phyloP scores from a whole-genome alignment of 228 moss, liverwort and hornwort genomes.

The Sphagnum fallax region DNA sequence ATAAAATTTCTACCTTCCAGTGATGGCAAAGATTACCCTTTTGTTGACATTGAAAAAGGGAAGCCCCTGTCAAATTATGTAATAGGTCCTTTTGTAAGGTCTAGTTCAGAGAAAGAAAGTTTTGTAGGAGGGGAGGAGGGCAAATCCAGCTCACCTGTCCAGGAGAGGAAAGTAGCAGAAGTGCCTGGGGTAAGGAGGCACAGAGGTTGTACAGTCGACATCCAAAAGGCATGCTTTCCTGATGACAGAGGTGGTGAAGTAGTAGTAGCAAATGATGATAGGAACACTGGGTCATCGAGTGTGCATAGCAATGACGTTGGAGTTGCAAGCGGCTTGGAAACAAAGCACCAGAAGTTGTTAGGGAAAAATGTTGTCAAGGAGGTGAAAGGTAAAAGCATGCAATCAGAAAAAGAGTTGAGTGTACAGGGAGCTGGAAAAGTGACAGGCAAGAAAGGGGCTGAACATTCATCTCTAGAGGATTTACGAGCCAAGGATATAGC shows the following conservation, averaged over 20 bases:
- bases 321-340: slow-evolving; percentile 14
- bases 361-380: slow-evolving; percentile 42
- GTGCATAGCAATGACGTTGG: slow-evolving; percentile 7
- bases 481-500: slow-evolving; percentile 43
- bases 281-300: neutral
- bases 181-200: slow-evolving; percentile 23
- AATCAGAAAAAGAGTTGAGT: slow-evolving; percentile 4
- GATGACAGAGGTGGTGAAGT: slow-evolving; percentile 3
- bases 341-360: slow-evolving; percentile 19
- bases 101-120: slow-evolving; percentile 31
- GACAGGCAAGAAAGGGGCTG: slow-evolving; percentile 20
- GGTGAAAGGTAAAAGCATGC: slow-evolving; percentile 25
- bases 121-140: slow-evolving; percentile 7
- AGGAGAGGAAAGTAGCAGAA: slow-evolving; percentile 17
- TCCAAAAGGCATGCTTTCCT: slow-evolving; percentile 6
- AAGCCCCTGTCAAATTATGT: slow-evolving; percentile 10
- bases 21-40: slow-evolving; percentile 10
- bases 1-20: slow-evolving; percentile 12
- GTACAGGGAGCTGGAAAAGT: slow-evolving; percentile 8
- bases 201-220: slow-evolving; percentile 16
- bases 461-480: slow-evolving; percentile 24
- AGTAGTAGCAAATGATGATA: slow-evolving; percentile 27
- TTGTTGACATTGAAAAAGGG: slow-evolving; percentile 18
- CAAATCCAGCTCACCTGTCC: slow-evolving; percentile 5
- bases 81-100: slow-evolving; percentile 10